A percentile compares a stretch with the other conserved stretches of the same genome.
Conservation (phyloP, 2,329 filamentous ascomycete genomes). For the Cercospora nicotianae region DNA sequence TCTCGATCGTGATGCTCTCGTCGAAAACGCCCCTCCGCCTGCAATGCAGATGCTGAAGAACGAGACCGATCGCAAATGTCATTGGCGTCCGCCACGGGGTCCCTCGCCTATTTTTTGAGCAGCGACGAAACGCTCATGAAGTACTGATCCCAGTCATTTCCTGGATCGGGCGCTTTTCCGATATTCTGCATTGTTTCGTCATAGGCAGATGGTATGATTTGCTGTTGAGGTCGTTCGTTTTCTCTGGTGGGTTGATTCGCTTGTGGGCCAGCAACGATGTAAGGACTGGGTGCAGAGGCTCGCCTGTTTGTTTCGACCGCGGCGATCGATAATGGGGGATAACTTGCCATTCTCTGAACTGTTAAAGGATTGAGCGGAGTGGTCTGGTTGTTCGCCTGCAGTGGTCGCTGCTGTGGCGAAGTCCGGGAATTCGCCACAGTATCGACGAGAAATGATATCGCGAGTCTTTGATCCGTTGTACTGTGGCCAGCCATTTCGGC, state of each 20-base stretch:
- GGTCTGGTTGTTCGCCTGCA: neutral
- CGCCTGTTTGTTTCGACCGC: neutral
- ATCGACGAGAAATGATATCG: neutral
- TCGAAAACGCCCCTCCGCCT: neutral
- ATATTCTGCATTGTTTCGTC: neutral
- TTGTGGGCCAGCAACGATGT: neutral
- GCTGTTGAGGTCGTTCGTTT: neutral
- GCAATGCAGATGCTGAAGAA: neutral
- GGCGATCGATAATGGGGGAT: neutral
- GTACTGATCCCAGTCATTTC: constrained; percentile 1
- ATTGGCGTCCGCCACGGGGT: neutral
- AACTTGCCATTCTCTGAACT: neutral
- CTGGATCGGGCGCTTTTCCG: neutral
- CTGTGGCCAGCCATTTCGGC: neutral
- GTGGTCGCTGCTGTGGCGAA: neutral
- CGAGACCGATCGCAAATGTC: neutral
- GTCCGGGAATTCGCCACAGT: neutral
- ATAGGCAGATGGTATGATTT: neutral
- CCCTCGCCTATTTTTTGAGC: neutral
- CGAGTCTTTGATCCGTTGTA: neutral
- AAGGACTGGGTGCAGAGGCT: neutral
- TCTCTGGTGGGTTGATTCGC: neutral
- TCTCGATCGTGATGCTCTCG: too few relatives aligned
- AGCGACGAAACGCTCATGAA: constrained; percentile 3
- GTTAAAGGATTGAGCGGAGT: neutral